Base-by-base conservation (phyloP, 2,329 filamentous ascomycete genomes). In the Purpureocillium takamizusanense region DNA sequence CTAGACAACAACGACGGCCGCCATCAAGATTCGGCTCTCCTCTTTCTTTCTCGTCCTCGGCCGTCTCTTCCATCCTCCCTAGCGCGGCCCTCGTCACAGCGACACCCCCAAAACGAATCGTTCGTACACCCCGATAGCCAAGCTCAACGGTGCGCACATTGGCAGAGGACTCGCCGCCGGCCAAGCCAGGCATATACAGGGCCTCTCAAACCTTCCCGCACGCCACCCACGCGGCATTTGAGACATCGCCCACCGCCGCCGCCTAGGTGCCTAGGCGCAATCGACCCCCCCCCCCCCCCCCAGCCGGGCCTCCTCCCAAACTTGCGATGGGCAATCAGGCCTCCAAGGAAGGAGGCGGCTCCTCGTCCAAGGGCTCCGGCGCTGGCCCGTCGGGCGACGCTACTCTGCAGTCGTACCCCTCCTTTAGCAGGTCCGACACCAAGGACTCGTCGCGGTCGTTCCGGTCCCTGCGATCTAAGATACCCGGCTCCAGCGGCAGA, bases 381-480 rank as follows among this genome's bases (percentile, higher is more conserved):
- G 48, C 60, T 31, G 58, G 60, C 37, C 57, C 62, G 42, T 65
- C 66, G 42, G 56, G 59, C 42, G 70, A 75, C 44, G 54, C 50
- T 17, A 39, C 49, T 33, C 68, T 95, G 42, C 83, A 87, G 60
- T 85, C 86, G 23, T 94, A 92, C 61, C 90, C 89, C 21, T 95
- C 90, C 21, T 90, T 97, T 59, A 85, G 82, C 65, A 83, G 84
- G 58, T 87, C 88, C 40, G 90, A 97, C 57, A 97, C 90, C 21
- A 90, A 89, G 59, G 89, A 95, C 48, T 95, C 88, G 7, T 78
- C 83, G 25, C 83, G 88, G 47, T 95, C 89, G 4, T 81, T 95
- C 60, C 79, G 86, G 49, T 83, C 80, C 30, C 75, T 97, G 49
- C 77, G 86, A 43, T 94, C 87, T 45, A 95, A 95, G 65, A 95